Conservation (phyloP, 306 rosid genomes). For the Cyamopsis tetragonoloba region DNA sequence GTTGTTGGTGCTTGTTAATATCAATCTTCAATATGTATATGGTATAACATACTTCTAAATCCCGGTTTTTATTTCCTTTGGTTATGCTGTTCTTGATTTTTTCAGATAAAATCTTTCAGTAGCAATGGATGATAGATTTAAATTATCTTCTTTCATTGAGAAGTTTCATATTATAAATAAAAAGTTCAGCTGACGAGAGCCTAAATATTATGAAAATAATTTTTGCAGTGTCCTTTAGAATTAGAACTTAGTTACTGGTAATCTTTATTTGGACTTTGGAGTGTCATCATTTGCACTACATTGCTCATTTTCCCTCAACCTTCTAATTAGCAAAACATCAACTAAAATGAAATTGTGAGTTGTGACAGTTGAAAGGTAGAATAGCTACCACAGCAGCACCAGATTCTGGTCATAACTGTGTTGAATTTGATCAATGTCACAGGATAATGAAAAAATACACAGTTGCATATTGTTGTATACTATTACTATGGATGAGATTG, state of each 20-base stretch:
- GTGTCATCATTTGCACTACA: not conserved
- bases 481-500: not conserved
- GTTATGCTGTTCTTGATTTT: not conserved
- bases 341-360: not conserved
- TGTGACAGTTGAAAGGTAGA: slow-evolving; percentile 1
- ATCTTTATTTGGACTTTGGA: slow-evolving; percentile 16
- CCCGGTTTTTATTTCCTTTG: not conserved
- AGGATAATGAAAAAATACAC: not conserved
- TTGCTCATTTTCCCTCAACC: not conserved
- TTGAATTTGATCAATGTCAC: not conserved
- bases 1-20: not conserved
- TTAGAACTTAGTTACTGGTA: not conserved
- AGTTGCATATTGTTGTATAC: not conserved
- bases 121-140: not conserved
- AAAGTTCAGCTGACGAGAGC: not conserved
- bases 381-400: not conserved
- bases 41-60: not conserved
- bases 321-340: not conserved
- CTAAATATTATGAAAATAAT: not conserved
- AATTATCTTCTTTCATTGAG: slow-evolving; percentile 7
- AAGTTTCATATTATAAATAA: not conserved
- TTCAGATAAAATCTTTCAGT: slow-evolving; percentile 4
- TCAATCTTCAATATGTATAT: slow-evolving; percentile 6
- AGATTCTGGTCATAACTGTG: not conserved
- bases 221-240: not conserved